Evolutionary conservation across 2,329 filamentous ascomycete genomes (phyloP).

Genomic region (Cladophialophora immunda): DNA sequence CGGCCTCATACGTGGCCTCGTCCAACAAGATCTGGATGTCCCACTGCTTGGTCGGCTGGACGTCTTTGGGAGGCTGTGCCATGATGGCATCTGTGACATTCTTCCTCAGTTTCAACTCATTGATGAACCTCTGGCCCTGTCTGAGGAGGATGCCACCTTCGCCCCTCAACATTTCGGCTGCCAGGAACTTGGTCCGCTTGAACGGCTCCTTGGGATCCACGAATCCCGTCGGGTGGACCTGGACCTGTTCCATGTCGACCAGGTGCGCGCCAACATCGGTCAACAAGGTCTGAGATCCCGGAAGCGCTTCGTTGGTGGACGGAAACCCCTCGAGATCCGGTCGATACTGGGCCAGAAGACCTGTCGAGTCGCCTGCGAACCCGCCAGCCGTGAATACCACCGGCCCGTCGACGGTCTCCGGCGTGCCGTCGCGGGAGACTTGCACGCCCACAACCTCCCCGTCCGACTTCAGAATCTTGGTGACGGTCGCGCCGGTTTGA

Average conservation of each 20-base stretch:
- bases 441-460: slow-evolving; percentile 61
- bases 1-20: slow-evolving; percentile 63
- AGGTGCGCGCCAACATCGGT: slow-evolving; percentile 51
- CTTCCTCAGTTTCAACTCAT: slow-evolving; percentile 69
- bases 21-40: slow-evolving; percentile 67
- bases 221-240: slow-evolving; percentile 72
- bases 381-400: slow-evolving; percentile 70
- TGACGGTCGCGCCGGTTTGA: slow-evolving; percentile 62
- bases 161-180: slow-evolving; percentile 69
- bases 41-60: slow-evolving; percentile 60
- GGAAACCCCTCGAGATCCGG: slow-evolving; percentile 68
- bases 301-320: slow-evolving; percentile 69
- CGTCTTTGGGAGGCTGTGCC: slow-evolving; percentile 42
- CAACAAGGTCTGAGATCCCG: slow-evolving; percentile 61
- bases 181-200: slow-evolving; percentile 67
- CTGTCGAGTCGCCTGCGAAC: slow-evolving; percentile 69
- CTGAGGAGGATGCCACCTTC: slow-evolving; percentile 68
- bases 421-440: slow-evolving; percentile 51
- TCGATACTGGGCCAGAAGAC: slow-evolving; percentile 64
- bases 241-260: slow-evolving; percentile 62
- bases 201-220: slow-evolving; percentile 61
- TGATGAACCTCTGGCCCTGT: slow-evolving; percentile 64
- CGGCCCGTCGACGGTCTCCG: slow-evolving; percentile 56
- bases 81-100: slow-evolving; percentile 62
- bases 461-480: slow-evolving; percentile 53